Evolutionary conservation across 202 grass and related monocot species (phyloP).

Genomic region (Brachypodium distachyon): DNA sequence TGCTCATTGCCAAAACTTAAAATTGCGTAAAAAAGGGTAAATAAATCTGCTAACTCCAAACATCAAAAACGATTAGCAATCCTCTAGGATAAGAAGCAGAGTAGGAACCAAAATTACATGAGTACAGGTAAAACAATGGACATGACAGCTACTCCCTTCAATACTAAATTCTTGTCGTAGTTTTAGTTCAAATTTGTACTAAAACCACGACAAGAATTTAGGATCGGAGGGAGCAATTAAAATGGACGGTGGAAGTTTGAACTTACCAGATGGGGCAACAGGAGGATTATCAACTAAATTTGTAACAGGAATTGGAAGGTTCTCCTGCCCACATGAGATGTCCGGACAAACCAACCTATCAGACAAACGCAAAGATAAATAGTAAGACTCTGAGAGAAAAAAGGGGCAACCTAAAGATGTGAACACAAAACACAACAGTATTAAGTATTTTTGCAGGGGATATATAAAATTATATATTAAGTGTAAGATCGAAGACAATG

Average conservation of each 20-base stretch:
- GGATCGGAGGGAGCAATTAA: no score
- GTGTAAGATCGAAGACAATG: background rate
- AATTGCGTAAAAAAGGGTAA: background rate
- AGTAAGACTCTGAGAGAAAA: background rate
- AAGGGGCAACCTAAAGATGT: background rate
- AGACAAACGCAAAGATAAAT: background rate
- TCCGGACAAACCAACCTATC: conserved; percentile 43
- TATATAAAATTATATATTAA: background rate
- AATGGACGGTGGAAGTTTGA: background rate
- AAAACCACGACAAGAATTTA: no score
- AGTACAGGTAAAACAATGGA: background rate
- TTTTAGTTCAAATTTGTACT: no score
- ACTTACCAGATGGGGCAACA: conserved; percentile 43
- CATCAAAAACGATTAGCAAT: background rate
- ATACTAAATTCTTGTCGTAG: no score
- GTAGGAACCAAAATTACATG: background rate
- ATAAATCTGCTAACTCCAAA: background rate
- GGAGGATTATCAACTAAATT: conserved; percentile 74
- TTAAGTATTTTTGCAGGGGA: no score
- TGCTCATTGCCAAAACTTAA: background rate
- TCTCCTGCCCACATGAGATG: conserved; percentile 55
- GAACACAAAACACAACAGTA: background rate
- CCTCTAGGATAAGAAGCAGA: background rate
- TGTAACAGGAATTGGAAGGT: conserved; percentile 53
- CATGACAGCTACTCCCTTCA: background rate